phyloP scores from a whole-genome alignment of 768 basidiomycete genomes.

The Suillus tomentosus region DNA sequence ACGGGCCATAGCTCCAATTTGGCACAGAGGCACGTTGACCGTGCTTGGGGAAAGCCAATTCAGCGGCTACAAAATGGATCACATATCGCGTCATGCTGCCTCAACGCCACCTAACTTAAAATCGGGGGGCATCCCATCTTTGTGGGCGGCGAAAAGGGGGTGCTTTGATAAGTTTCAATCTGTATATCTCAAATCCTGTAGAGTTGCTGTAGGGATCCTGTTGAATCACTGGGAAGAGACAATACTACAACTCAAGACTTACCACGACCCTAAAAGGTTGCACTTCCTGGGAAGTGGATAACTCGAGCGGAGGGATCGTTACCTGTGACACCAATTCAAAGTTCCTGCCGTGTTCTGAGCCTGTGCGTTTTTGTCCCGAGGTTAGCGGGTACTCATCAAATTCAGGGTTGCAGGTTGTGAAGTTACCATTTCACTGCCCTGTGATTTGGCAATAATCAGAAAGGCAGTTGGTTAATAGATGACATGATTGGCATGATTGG shows the following conservation, averaged over 20 bases:
- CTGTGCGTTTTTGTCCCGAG: not conserved
- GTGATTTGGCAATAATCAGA: not conserved
- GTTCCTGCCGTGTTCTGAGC: not conserved
- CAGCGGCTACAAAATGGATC: not conserved
- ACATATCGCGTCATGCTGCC: not conserved
- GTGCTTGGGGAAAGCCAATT: too few relatives aligned
- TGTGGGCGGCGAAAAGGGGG: not conserved
- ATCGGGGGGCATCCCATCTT: not conserved
- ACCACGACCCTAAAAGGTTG: not conserved
- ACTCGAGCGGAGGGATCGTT: too few relatives aligned
- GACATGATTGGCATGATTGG: not conserved
- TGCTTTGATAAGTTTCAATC: not conserved
- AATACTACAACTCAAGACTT: not conserved
- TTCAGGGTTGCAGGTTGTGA: not conserved
- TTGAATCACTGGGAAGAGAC: not conserved
- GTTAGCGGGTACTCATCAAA: not conserved
- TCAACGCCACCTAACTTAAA: not conserved
- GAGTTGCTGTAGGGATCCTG: not conserved
- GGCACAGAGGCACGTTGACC: not conserved
- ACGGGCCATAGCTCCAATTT: not conserved
- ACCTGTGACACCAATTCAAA: not conserved
- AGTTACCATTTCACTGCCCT: not conserved
- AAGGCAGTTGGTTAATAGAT: not conserved
- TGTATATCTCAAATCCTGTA: not conserved
- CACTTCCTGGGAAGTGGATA: not conserved